Evolutionary conservation across 352 stramenopile genomes (phyloP).

Genomic region (Phytopythium litorale): DNA sequence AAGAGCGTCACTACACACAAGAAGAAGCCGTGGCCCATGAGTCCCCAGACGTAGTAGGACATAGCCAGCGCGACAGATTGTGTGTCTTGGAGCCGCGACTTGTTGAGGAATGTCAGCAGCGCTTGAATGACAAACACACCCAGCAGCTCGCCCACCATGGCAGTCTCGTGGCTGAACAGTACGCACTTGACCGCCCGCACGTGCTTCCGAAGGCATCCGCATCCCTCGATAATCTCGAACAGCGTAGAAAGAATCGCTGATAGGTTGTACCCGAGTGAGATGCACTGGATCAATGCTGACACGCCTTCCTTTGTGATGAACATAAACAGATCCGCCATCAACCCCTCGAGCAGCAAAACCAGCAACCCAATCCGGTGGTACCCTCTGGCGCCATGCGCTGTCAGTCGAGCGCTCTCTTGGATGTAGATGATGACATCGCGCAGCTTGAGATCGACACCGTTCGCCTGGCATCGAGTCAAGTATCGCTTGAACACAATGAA

Average conservation of each 20-base stretch:
- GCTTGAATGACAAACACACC: constrained; percentile 9
- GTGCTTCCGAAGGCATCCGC: constrained; percentile 4
- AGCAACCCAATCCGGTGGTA: constrained; percentile 14
- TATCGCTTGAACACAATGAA: constrained; percentile 1
- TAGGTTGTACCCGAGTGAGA: constrained; percentile 28
- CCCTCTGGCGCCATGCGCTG: constrained; percentile 14
- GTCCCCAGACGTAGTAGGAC: constrained; percentile 23
- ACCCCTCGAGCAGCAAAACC: constrained; percentile 17
- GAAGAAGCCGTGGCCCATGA: constrained; percentile 17
- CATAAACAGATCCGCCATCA: constrained; percentile 29
- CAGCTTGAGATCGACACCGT: too few species aligned
- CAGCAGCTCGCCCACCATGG: constrained; percentile 14
- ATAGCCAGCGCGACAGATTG: constrained; percentile 10
- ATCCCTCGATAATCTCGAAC: constrained; percentile 21
- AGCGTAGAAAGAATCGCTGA: constrained; percentile 16
- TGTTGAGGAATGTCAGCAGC: constrained; percentile 17
- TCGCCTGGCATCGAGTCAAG: too few species aligned
- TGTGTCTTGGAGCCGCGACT: constrained; percentile 7
- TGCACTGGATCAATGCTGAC: constrained; percentile 15
- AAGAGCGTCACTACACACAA: neutral
- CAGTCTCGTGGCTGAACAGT: constrained; percentile 18
- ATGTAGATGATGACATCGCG: constrained; percentile 10
- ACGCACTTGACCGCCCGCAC: constrained; percentile 13
- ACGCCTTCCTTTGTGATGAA: constrained; percentile 19
- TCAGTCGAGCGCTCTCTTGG: constrained; percentile 17